Evolutionary conservation across 768 basidiomycete genomes (phyloP).

Genomic region (Lactarius psammicola): DNA sequence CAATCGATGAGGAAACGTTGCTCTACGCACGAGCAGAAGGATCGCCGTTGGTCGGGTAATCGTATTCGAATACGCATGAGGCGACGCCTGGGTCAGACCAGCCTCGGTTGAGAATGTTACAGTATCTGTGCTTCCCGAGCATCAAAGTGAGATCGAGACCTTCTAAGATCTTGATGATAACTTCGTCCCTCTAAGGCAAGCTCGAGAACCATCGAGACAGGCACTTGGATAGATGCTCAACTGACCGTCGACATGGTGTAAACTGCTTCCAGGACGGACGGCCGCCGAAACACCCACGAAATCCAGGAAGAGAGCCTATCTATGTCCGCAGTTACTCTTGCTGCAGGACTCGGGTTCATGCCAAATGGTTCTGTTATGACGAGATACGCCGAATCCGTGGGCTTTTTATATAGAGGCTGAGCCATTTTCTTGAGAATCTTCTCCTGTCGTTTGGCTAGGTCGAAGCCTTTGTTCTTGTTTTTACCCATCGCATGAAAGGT

Average conservation of each 20-base stretch:
- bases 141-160: slow-evolving; percentile 1
- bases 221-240: slow-evolving; percentile 5
- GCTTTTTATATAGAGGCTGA: slow-evolving; percentile 23
- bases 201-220: slow-evolving; percentile 6
- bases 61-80: slow-evolving; percentile 21
- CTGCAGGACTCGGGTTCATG: slow-evolving; percentile 18
- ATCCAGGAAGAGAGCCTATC: slow-evolving; percentile 24
- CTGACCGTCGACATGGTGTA: slow-evolving; percentile 29
- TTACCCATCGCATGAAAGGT: slow-evolving; percentile 18
- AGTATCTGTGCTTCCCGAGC: slow-evolving; percentile 25
- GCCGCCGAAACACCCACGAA: slow-evolving; percentile 20
- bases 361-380: slow-evolving; percentile 24
- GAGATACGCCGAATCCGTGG: slow-evolving; percentile 20
- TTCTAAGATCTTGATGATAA: slow-evolving; percentile 22
- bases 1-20: not conserved
- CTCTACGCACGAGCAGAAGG: slow-evolving; percentile 23
- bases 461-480: slow-evolving; percentile 23
- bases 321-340: slow-evolving; percentile 12
- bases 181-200: slow-evolving; percentile 19
- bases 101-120: slow-evolving; percentile 14
- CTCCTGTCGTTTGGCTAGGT: slow-evolving; percentile 21
- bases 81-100: slow-evolving; percentile 5
- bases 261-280: slow-evolving; percentile 18
- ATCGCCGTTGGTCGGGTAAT: slow-evolving; percentile 20
- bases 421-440: slow-evolving; percentile 26